Base-by-base conservation (phyloP, 331 rosid genomes). In the Rosa hybrid region DNA sequence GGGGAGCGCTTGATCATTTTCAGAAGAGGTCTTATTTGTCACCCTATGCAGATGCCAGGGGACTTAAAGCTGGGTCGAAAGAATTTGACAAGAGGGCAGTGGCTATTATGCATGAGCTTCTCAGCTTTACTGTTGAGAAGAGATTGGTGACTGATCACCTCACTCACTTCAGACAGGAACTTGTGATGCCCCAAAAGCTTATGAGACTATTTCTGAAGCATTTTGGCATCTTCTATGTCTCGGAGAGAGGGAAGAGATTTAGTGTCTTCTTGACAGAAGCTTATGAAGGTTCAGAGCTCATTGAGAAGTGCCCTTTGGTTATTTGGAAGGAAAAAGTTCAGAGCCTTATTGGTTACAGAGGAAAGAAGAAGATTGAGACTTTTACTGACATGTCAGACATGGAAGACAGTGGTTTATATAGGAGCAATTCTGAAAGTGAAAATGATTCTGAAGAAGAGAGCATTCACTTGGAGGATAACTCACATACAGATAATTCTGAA, bases 161-260 rank as follows among this genome's bases (percentile, higher is more conserved):
- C 4, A 94, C 98, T 72, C 98, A 92, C 69, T 94, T 94, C 54
- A 93, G 98, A 48, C 84, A 81, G 60, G 98, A 94, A 68, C 84
- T 94, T 11, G 92, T 89, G 74, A 90, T 94, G 98, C 98, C 98
- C 69, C 98, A 92, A 82, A 94, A 90, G 86, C 83, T 94, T 54
- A 94, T 92, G 98, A 92, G 96, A 77, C 91, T 94, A 80, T 85
- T 94, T 81, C 79, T 94, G 81, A 94, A 92, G 87, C 97, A 92
- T 77, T 82, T 88, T 73, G 97, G 98, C 41, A 89, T 94, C 7
- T 94, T 94, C 83, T 92, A 92, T 75, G 98, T 94, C 2, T 92
- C 97, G 0, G 98, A 94, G 94, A 89, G 98, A 57, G 98, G 98
- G 80, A 92, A 91, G 94, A 87, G 98, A 84, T 91, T 91, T 80